These are phyloP conservation scores for Jamesozyma spencerorum DNA, from an alignment of 805 yeast species.

Conservation along the genomic window DNA sequence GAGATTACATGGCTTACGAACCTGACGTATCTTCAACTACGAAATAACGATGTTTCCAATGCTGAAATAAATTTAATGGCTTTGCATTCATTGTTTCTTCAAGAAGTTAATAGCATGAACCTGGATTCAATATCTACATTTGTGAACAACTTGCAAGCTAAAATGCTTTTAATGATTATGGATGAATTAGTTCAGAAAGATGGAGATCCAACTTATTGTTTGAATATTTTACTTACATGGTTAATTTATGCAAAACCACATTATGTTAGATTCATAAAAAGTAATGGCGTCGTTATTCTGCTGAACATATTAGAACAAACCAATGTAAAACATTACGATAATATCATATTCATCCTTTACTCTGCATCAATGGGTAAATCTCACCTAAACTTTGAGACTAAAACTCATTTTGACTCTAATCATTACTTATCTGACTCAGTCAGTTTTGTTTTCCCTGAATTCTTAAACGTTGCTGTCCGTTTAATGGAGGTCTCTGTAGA, in stretches of 20 bases:
- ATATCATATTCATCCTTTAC: constrained; percentile 41
- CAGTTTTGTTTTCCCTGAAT: constrained; percentile 25
- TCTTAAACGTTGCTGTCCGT: constrained; percentile 31
- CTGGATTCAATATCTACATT: constrained; percentile 38
- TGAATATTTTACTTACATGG: constrained; percentile 43
- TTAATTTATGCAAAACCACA: constrained; percentile 40
- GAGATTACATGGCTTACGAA: constrained; percentile 43
- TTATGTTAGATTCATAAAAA: constrained; percentile 41
- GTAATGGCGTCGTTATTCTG: constrained; percentile 36
- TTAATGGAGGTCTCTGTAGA: constrained; percentile 31
- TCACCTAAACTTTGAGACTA: not conserved
- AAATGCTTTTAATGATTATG: constrained; percentile 54
- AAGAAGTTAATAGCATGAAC: constrained; percentile 34
- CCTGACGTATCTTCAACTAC: constrained; percentile 42
- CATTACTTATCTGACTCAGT: not conserved
- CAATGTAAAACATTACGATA: constrained; percentile 27
- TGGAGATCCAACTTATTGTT: constrained; percentile 13
- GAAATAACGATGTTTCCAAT: constrained; percentile 23
- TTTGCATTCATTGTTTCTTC: constrained; percentile 26
- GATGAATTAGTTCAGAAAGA: constrained; percentile 23
- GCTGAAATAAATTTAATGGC: constrained; percentile 27
- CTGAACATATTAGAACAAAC: constrained; percentile 38
- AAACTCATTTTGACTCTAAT: not conserved
- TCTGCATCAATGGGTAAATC: constrained; percentile 20
- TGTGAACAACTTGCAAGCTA: constrained; percentile 45